phyloP scores from a whole-genome alignment of 2,329 filamentous ascomycete species.

The Sporothrix pallida region DNA sequence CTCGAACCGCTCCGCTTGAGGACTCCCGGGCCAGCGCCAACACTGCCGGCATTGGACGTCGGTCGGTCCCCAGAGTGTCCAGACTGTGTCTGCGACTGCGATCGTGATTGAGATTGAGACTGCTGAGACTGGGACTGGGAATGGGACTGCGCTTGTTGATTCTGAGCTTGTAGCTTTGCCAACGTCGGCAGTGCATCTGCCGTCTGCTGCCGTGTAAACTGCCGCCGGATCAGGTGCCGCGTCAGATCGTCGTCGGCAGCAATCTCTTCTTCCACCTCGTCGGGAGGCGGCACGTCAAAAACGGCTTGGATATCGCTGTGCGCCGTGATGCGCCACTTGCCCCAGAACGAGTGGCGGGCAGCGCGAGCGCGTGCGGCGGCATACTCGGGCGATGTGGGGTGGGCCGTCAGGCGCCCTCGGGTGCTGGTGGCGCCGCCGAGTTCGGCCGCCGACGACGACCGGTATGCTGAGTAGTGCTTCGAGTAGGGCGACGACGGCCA shows the following conservation, averaged over 20 bases:
- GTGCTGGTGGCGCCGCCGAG: background rate
- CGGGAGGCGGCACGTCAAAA: conserved; percentile 73
- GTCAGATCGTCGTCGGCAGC: conserved; percentile 65
- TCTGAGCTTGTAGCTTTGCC: background rate
- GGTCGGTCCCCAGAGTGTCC: background rate
- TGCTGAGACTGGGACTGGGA: background rate
- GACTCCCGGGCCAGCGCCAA: background rate
- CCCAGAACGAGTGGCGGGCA: conserved; percentile 61
- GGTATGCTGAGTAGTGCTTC: conserved; percentile 33
- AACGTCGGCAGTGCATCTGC: conserved; percentile 40
- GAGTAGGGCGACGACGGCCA: conserved; percentile 56
- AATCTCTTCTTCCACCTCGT: conserved; percentile 62
- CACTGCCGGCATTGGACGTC: background rate
- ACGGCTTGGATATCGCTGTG: conserved; percentile 75
- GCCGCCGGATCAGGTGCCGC: conserved; percentile 62
- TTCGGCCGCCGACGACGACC: background rate
- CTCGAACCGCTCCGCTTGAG: conserved; percentile 26
- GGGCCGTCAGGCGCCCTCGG: background rate
- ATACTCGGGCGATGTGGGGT: conserved; percentile 23
- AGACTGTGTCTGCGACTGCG: conserved; percentile 29
- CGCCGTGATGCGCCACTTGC: conserved; percentile 70
- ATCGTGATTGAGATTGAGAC: background rate
- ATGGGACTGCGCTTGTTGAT: background rate
- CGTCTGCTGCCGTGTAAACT: conserved; percentile 57
- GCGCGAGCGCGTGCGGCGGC: conserved; percentile 27